Base-by-base conservation (phyloP, 306 rosid genomes). In the Vigna radiata region DNA sequence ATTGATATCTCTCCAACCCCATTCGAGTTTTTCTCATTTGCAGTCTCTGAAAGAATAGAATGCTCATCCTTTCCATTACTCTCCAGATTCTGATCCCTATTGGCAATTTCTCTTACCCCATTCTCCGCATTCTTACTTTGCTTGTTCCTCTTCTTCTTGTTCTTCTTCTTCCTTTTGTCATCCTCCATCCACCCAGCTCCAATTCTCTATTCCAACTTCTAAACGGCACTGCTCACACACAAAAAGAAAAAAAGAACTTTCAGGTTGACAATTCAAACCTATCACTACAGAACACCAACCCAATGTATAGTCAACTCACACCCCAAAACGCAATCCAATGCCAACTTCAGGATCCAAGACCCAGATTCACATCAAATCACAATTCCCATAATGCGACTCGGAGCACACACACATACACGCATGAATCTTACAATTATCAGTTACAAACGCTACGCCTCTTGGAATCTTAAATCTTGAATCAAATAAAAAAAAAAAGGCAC, bases 101-200 rank as follows among this genome's bases (percentile, higher is more conserved):
- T 33, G 16, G 54, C 56, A 4, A 83, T 23, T 18, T 81, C 85
- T 62, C 68, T 76, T 27, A 55, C 73, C 73, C 69, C 85, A 67
- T 63, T 80, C 14, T 85, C 91, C 31, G 58, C 77, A 33, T 85
- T 72, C 71, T 83, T 87, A 64, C 18, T 78, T 62, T 83, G 91
- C 81, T 91, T 91, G 62, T 81, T 83, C 76, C 82, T 89, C 75
- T 91, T 91, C 69, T 85, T 86, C 87, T 70, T 86, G 65, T 79
- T 88, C 68, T 72, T 91, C 73, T 59, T 89, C 80, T 64, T 89
- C 71, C 74, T 88, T 88, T 84, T 88, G 17, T 80, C 91, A 31
- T 85, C 92, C 82, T 88, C 91, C 97, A 91, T 88, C 79, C 44
- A 16, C 68, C 66, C 82, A 79, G 76, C 77, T 56, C 69, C 43